phyloP scores from a whole-genome alignment of 371 early-diverging fungal genomes.

The Circinella umbellata region DNA sequence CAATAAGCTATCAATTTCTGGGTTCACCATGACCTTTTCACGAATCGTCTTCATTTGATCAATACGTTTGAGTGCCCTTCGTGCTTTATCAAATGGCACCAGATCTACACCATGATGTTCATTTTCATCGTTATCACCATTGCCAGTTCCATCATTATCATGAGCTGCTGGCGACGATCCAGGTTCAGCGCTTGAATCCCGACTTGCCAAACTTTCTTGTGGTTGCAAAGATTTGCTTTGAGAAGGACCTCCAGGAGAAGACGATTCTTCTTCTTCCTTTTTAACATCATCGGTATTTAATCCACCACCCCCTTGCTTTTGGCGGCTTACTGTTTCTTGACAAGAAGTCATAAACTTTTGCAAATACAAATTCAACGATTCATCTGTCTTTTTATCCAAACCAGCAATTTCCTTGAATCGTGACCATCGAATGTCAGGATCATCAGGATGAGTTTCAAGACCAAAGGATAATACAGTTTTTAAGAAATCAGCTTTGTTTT shows the following conservation, averaged over 20 bases:
- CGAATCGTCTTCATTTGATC: conserved; percentile 76
- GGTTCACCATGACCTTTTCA: conserved; percentile 63
- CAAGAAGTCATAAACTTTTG: conserved; percentile 60
- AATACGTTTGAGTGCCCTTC: conserved; percentile 74
- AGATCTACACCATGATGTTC: conserved; percentile 51
- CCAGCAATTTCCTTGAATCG: conserved; percentile 75
- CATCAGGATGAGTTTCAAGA: conserved; percentile 51
- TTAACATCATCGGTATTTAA: background rate
- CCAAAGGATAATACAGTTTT: conserved; percentile 75
- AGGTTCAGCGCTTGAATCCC: conserved; percentile 53
- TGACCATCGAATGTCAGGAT: conserved; percentile 60
- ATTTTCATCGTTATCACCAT: conserved; percentile 35
- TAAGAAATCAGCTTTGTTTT: conserved; percentile 73
- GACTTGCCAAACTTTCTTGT: conserved; percentile 27
- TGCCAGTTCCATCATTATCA: conserved; percentile 20
- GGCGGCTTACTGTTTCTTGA: conserved; percentile 62
- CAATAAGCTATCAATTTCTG: conserved; percentile 51
- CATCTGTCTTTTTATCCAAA: conserved; percentile 72
- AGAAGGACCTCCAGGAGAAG: background rate
- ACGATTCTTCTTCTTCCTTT: background rate
- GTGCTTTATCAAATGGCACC: conserved; percentile 72
- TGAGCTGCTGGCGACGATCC: conserved; percentile 7
- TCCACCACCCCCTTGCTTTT: conserved; percentile 18
- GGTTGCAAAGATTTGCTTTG: background rate
- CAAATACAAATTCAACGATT: conserved; percentile 68